Evolutionary conservation across 306 rosid genomes (phyloP), one percentile per base, ranked within the genome.

Genomic region (Mimosa bimucronata): DNA sequence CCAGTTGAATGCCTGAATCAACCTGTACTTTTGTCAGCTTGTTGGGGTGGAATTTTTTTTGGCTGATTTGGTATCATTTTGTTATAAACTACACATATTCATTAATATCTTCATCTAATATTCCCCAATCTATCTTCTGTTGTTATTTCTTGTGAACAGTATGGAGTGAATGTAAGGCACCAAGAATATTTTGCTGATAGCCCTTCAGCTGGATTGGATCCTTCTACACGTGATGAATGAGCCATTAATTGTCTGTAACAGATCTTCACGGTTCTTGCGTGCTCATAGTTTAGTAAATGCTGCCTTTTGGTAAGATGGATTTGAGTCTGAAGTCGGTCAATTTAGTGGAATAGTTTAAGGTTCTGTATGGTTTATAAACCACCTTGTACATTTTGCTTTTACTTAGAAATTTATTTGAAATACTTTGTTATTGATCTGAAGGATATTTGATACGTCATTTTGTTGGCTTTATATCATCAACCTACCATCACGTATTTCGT

Each of bases 111-210:
- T 48, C 46, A 73, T 73, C 21, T 48, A 6, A 34, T 6, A 61
- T 76, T 72, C 66, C 50, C 28, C 31, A 31, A 60, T 66, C 29
- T 74, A 52, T 62, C 44, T 53, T 80, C n/a, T 46, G 15, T 41
- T 69, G 2, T 41, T 41, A 0, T 69, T 42, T 23, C 29, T 70
- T 74, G 61, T 78, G 85, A 81, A 79, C 89, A 83, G 87, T 78
- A 80, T 78, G 89, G 97, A 7, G 94, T 91, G 68, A 95, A 95
- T 76, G 91, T 95, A 77, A 91, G 88, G 92, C 98, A 95, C 84
- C 97, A 92, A 88, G 98, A 95, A 62, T 95, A 95, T 88, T 95
- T 91, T 83, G 98, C 99, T 6, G 99, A 95, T 76, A 87, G 92
- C 87, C 97, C 98, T 79, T 89, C 96, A 50, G 83, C 94, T 31